Percentiles rank a stretch among this genome's conserved stretches.
Evolutionary conservation across 192 early-diverging fungal genomes (phyloP).

Genomic region (Gryganskiella cystojenkinii): DNA sequence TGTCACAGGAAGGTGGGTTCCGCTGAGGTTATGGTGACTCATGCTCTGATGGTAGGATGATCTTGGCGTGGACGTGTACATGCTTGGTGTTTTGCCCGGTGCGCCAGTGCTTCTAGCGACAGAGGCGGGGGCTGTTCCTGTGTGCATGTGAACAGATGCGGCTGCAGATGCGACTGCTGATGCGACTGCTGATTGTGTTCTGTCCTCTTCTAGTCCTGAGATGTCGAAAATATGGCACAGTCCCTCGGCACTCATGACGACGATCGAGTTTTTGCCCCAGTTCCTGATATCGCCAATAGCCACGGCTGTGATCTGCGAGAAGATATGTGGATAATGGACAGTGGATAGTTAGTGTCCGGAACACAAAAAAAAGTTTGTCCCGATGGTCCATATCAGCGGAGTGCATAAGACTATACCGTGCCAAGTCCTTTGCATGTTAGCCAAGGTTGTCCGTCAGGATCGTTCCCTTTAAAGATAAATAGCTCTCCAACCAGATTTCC

Average conservation of each 20-base stretch:
- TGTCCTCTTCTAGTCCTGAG: constrained; percentile 28
- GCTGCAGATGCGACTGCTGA: neutral
- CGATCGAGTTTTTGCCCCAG: constrained; percentile 66
- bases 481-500: constrained; percentile 68
- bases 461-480: constrained; percentile 66
- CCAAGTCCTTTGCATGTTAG: constrained; percentile 61
- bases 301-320: constrained; percentile 65
- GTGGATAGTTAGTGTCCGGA: neutral
- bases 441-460: constrained; percentile 53
- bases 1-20: constrained; percentile 22
- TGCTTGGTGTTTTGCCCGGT: constrained; percentile 14
- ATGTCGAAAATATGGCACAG: constrained; percentile 68
- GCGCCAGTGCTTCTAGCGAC: neutral
- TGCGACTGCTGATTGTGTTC: constrained; percentile 2
- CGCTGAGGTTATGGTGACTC: neutral
- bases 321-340: neutral
- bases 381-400: neutral
- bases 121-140: too few relatives aligned
- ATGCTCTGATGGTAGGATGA: constrained; percentile 22
- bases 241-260: constrained; percentile 66
- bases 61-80: constrained; percentile 29
- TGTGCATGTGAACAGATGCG: neutral
- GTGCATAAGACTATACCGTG: constrained; percentile 50
- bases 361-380: neutral
- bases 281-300: constrained; percentile 68